phyloP scores from a whole-genome alignment of 116 monocot genomes.

The Iris pallida region DNA sequence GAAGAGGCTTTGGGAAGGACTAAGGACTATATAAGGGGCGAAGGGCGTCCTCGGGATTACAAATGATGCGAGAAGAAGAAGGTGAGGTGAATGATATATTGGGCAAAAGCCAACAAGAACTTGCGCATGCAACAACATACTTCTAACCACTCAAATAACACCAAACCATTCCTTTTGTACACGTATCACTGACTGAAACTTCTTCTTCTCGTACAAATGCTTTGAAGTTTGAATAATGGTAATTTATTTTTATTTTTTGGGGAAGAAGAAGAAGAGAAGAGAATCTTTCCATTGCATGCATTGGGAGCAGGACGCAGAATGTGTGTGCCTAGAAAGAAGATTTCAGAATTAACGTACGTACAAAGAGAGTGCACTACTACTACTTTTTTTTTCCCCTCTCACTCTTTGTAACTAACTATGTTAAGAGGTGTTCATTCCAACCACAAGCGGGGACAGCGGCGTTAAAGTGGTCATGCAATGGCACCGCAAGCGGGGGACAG shows the following conservation, averaged over 20 bases:
- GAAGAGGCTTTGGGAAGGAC: neutral
- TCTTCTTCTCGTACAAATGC: no score
- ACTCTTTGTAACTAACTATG: neutral
- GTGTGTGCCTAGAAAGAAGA: constrained; percentile 55
- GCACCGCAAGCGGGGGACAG: constrained; percentile 32
- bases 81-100: constrained; percentile 47
- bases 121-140: no score
- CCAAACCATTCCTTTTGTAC: no score
- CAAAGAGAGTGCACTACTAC: neutral
- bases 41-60: neutral
- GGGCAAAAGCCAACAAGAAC: no score
- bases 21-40: constrained; percentile 5
- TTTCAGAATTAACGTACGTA: neutral
- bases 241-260: no score
- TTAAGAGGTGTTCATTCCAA: neutral
- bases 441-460: constrained; percentile 32
- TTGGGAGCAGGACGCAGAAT: constrained; percentile 66
- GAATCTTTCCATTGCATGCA: constrained; percentile 13
- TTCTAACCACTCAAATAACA: no score
- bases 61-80: constrained; percentile 10
- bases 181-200: no score
- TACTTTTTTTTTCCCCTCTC: neutral
- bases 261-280: neutral
- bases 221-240: no score
- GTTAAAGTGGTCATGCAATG: constrained; percentile 30